phyloP scores from a whole-genome alignment of 768 basidiomycete genomes.

The Lactarius hatsudake region DNA sequence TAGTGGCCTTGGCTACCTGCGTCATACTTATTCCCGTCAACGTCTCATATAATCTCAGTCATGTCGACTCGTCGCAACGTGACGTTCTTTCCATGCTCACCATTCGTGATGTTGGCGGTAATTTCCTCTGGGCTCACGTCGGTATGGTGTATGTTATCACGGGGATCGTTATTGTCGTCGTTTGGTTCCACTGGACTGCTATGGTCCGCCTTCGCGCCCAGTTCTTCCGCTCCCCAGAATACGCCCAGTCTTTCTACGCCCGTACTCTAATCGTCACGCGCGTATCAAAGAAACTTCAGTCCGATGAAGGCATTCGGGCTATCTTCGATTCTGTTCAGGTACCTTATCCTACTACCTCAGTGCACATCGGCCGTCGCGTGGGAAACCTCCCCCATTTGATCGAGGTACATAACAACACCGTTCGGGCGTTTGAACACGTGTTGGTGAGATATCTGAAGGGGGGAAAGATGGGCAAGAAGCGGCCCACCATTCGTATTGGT shows the following conservation, averaged over 20 bases:
- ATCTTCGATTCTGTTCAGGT: constrained; percentile 70
- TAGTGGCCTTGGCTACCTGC: constrained; percentile 62
- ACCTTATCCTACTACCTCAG: constrained; percentile 89
- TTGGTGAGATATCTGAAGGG: constrained; percentile 89
- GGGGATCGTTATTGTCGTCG: constrained; percentile 63
- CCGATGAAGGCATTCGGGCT: constrained; percentile 76
- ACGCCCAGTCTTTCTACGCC: constrained; percentile 88
- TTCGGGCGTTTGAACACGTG: constrained; percentile 85
- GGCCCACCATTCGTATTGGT: constrained; percentile 79
- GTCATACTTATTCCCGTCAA: constrained; percentile 84
- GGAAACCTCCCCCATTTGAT: constrained; percentile 88
- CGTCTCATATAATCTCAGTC: constrained; percentile 72
- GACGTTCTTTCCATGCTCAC: constrained; percentile 79
- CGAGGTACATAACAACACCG: constrained; percentile 89
- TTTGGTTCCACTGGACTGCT: constrained; percentile 70
- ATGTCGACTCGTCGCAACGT: constrained; percentile 50
- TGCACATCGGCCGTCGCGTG: constrained; percentile 84
- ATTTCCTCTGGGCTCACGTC: constrained; percentile 80
- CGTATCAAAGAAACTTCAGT: constrained; percentile 78
- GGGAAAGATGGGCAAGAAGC: constrained; percentile 71
- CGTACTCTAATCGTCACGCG: constrained; percentile 81
- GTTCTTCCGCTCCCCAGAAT: constrained; percentile 91
- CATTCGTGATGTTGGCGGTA: constrained; percentile 75
- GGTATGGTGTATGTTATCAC: constrained; percentile 81
- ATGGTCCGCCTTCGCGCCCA: constrained; percentile 77